phyloP scores from a whole-genome alignment of 768 basidiomycete genomes.

The Psilocybe cyanescens region DNA sequence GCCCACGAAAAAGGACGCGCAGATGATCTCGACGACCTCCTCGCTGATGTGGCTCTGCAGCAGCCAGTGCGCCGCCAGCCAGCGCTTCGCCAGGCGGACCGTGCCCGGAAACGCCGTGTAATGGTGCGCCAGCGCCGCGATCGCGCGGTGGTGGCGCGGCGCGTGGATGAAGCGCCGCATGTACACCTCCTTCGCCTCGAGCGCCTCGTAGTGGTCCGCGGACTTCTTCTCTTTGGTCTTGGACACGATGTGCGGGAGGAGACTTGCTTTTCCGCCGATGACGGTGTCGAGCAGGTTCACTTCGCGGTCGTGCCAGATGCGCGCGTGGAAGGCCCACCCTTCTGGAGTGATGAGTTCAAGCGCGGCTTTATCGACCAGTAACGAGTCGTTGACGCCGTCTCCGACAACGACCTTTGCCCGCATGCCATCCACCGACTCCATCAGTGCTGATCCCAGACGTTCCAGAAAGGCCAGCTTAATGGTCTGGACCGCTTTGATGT shows the following conservation, averaged over 20 bases:
- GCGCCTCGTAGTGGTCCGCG: conserved; percentile 57
- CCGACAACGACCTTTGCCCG: conserved; percentile 64
- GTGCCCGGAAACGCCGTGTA: conserved; percentile 83
- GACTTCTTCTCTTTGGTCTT: conserved; percentile 38
- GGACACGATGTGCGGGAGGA: conserved; percentile 41
- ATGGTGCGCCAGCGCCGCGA: conserved; percentile 79
- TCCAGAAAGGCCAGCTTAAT: conserved; percentile 94
- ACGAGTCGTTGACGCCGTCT: conserved; percentile 46
- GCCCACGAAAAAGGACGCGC: conserved; percentile 75
- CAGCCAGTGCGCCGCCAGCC: conserved; percentile 91
- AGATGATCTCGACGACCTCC: conserved; percentile 86
- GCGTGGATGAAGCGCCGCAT: conserved; percentile 75
- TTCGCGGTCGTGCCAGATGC: conserved; percentile 90
- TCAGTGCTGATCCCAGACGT: conserved; percentile 69
- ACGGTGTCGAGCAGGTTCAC: conserved; percentile 75
- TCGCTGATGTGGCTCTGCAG: conserved; percentile 71
- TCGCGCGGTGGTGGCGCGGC: conserved; percentile 84
- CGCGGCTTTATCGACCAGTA: conserved; percentile 67
- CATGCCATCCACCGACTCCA: conserved; percentile 52
- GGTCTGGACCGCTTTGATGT: conserved; percentile 89
- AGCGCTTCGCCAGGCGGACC: conserved; percentile 87
- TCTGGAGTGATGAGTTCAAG: conserved; percentile 80
- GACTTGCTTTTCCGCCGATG: conserved; percentile 47
- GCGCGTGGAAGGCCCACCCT: conserved; percentile 86
- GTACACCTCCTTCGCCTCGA: conserved; percentile 63